Conservation (phyloP, 495 filamentous ascomycete genomes). For the Tuber melanosporum region DNA sequence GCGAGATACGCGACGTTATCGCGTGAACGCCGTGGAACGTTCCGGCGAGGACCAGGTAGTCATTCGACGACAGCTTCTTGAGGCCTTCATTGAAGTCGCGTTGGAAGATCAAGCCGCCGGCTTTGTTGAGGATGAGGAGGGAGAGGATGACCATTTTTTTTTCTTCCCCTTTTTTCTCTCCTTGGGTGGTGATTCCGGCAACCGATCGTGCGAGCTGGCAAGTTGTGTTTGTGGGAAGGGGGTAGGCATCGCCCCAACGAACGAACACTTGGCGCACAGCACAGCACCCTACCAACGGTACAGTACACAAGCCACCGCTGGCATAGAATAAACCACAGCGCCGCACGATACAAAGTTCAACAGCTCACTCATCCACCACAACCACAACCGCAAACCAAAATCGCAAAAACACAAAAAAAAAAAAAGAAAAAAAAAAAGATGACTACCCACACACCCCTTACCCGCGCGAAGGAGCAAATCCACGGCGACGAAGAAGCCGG, state of each 20-base stretch:
- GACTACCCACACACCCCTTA: slow-evolving; percentile 47
- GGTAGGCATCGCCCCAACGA: too few species aligned
- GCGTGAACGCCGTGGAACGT: slow-evolving; percentile 98
- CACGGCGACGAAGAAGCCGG: slow-evolving; percentile 84
- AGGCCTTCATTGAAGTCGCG: slow-evolving; percentile 78
- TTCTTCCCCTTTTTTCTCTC: not conserved
- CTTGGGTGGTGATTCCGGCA: not conserved
- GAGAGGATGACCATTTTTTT: slow-evolving; percentile 70
- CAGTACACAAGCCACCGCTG: too few species aligned
- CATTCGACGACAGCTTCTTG: slow-evolving; percentile 82
- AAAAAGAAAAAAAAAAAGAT: not conserved
- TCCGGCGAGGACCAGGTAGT: slow-evolving; percentile 93
- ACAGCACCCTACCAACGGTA: too few species aligned
- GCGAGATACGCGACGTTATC: slow-evolving; percentile 74
- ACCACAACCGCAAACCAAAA: not conserved
- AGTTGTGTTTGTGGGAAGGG: too few species aligned
- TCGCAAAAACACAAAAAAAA: not conserved
- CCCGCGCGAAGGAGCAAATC: slow-evolving; percentile 64
- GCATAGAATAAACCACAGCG: too few species aligned
- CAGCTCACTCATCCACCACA: not conserved
- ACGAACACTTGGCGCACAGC: too few species aligned
- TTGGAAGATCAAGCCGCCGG: slow-evolving; percentile 91
- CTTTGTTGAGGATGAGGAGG: slow-evolving; percentile 96
- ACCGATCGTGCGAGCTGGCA: too few species aligned
- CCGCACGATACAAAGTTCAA: too few species aligned